Percentiles rank a stretch among this genome's conserved stretches.
phyloP scores from a whole-genome alignment of 805 yeast species.

The Ogataea paradorogensis region DNA sequence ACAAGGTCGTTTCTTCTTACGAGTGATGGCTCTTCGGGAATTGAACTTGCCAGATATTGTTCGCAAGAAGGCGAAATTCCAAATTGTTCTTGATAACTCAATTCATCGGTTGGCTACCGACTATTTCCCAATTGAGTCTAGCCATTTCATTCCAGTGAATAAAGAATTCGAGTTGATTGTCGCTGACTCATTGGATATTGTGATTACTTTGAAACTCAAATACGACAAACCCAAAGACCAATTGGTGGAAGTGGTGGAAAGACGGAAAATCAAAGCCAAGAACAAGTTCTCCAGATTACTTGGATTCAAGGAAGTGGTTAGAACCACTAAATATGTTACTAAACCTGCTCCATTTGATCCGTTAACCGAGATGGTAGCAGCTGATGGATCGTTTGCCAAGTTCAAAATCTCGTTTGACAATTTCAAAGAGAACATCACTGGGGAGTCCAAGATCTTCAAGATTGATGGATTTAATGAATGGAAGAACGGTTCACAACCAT shows the following conservation, averaged over 20 bases:
- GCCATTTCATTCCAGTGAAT: constrained; percentile 38
- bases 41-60: constrained; percentile 46
- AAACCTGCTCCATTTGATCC: constrained; percentile 49
- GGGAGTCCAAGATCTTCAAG: constrained; percentile 48
- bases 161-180: constrained; percentile 81
- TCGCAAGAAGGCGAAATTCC: constrained; percentile 46
- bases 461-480: constrained; percentile 79
- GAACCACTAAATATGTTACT: constrained; percentile 51
- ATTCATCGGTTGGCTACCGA: constrained; percentile 69
- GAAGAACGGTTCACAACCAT: constrained; percentile 54
- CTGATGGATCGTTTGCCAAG: constrained; percentile 87
- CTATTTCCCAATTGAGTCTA: constrained; percentile 34
- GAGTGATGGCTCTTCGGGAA: constrained; percentile 44
- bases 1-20: constrained; percentile 52
- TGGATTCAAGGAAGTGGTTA: constrained; percentile 41
- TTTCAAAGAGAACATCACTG: constrained; percentile 53
- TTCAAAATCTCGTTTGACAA: constrained; percentile 63
- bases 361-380: constrained; percentile 66
- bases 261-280: constrained; percentile 35
- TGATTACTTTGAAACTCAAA: constrained; percentile 68
- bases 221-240: constrained; percentile 50
- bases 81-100: constrained; percentile 72
- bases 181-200: constrained; percentile 57
- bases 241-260: constrained; percentile 59
- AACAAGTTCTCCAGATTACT: constrained; percentile 30